phyloP scores from a whole-genome alignment of 306 rosid genomes.

The Corylus americana region DNA sequence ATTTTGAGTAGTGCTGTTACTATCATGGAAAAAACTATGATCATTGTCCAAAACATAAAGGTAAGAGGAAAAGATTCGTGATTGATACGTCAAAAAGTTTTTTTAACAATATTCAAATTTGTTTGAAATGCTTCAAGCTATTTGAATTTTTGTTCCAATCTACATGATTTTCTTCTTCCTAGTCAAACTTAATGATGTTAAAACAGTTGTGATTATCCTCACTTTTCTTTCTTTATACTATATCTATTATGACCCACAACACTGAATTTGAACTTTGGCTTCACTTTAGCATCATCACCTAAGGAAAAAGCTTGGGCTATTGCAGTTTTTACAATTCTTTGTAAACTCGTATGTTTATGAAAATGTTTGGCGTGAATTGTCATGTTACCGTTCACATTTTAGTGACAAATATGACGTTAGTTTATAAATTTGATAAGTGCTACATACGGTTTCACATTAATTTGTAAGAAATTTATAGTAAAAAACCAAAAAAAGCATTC shows the following conservation, averaged over 20 bases:
- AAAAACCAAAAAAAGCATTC: no score
- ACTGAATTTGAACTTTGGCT: neutral
- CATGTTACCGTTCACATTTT: no score
- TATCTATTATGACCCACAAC: neutral
- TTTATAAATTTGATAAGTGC: no score
- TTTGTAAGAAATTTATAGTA: no score
- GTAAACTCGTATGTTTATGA: no score
- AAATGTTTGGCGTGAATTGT: no score
- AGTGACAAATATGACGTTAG: no score
- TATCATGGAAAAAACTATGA: neutral
- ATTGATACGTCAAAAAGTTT: neutral
- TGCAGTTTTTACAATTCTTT: no score
- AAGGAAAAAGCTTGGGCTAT: no score
- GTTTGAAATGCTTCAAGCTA: slow-evolving; percentile 15
- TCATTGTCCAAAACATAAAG: neutral
- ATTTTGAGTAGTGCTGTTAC: neutral
- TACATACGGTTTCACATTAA: no score
- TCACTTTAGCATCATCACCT: neutral
- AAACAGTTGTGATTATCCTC: neutral
- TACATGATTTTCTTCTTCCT: neutral
- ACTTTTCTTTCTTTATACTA: neutral
- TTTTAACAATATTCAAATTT: neutral
- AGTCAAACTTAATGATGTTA: slow-evolving; percentile 17
- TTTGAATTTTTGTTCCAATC: neutral
- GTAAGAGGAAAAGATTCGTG: neutral